Evolutionary conservation across 208 protist species (phyloP).

Genomic region (Herpetomonas muscarum): DNA sequence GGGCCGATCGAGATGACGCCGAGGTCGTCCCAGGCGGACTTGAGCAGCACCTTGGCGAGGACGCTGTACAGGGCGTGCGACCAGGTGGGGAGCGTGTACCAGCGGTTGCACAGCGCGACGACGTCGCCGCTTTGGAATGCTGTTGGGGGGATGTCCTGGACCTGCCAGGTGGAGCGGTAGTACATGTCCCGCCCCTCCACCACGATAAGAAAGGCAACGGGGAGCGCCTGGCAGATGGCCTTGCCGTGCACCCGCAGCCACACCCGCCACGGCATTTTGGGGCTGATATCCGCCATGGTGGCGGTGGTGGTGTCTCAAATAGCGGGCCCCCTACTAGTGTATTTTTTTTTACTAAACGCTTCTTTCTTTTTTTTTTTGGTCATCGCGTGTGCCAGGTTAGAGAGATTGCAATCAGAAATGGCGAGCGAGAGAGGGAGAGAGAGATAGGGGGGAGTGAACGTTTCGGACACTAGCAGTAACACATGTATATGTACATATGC

Average conservation of each 20-base stretch:
- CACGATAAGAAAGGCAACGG: slow-evolving; percentile 70
- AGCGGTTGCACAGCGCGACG: slow-evolving; percentile 82
- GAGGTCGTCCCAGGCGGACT: slow-evolving; percentile 85
- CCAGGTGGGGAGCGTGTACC: slow-evolving; percentile 84
- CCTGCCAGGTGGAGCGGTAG: slow-evolving; percentile 77
- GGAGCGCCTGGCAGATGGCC: slow-evolving; percentile 71
- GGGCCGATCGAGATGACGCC: slow-evolving; percentile 50
- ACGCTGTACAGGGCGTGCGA: slow-evolving; percentile 69
- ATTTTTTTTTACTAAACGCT: not conserved
- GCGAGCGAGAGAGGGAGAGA: not conserved
- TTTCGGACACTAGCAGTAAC: no score
- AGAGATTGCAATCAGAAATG: not conserved
- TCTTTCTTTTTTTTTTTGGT: slow-evolving; percentile 1
- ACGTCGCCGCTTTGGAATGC: slow-evolving; percentile 76
- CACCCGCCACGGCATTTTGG: slow-evolving; percentile 53
- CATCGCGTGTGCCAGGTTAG: no score
- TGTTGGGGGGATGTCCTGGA: slow-evolving; percentile 32
- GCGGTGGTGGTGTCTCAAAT: not conserved
- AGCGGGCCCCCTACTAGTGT: not conserved
- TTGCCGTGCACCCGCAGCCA: slow-evolving; percentile 66
- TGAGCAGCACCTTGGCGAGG: slow-evolving; percentile 78
- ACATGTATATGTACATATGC: no score
- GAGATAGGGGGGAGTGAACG: not conserved
- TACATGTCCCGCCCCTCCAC: slow-evolving; percentile 79
- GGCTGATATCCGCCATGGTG: slow-evolving; percentile 46